A percentile compares a stretch with the other conserved stretches of the same genome.
Conservation (phyloP, 805 yeast genomes). For the Wickerhamiella azyma region DNA sequence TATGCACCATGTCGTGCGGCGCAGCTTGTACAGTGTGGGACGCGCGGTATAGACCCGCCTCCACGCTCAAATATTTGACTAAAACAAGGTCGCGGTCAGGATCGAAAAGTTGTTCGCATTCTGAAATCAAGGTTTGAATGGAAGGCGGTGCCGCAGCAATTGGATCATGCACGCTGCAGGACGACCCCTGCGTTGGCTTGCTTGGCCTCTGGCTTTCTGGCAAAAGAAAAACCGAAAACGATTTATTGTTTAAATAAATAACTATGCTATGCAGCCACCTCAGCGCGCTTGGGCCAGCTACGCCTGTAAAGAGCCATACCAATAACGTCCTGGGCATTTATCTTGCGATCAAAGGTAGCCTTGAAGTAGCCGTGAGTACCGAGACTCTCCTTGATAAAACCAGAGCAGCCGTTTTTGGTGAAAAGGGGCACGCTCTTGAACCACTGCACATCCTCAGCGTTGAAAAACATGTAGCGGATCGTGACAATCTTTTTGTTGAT, state of each 20-base stretch:
- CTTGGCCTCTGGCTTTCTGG: too few species aligned
- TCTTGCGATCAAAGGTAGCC: slow-evolving; percentile 82
- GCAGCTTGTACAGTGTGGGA: too few species aligned
- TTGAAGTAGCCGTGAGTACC: slow-evolving; percentile 99
- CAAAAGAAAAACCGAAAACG: neutral
- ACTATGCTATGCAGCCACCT: neutral
- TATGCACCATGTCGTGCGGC: too few species aligned
- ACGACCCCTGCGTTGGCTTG: too few species aligned
- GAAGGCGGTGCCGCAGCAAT: too few species aligned
- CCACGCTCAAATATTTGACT: too few species aligned
- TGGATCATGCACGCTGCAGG: too few species aligned
- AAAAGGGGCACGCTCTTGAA: slow-evolving; percentile 85
- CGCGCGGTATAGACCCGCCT: too few species aligned
- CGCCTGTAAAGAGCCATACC: slow-evolving; percentile 92
- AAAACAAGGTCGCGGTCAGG: too few species aligned
- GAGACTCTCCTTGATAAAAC: slow-evolving; percentile 84
- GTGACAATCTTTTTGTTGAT: slow-evolving; percentile 88
- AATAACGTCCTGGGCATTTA: slow-evolving; percentile 82
- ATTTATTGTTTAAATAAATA: neutral
- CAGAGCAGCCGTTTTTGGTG: slow-evolving; percentile 85
- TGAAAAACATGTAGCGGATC: slow-evolving; percentile 94
- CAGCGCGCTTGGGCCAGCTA: slow-evolving; percentile 57
- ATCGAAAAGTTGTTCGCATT: too few species aligned
- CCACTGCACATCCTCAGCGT: slow-evolving; percentile 72
- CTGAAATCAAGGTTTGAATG: too few species aligned